A percentile compares a stretch with the other conserved stretches of the same genome.
phyloP scores from a whole-genome alignment of 306 rosid genomes.

The Betula pendula region DNA sequence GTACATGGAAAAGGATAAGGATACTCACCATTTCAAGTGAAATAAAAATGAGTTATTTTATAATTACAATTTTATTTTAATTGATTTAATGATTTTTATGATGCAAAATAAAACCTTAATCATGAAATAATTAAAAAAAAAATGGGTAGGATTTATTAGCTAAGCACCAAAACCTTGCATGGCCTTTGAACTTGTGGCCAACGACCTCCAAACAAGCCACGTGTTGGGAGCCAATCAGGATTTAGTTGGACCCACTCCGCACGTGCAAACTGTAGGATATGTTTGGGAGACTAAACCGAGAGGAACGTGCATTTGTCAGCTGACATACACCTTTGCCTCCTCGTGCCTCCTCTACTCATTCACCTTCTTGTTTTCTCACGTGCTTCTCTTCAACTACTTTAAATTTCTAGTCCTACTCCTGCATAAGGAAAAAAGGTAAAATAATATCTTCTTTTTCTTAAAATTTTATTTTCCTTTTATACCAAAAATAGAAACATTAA shows the following conservation, averaged over 20 bases:
- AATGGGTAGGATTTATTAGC: no score
- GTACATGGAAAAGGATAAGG: no score
- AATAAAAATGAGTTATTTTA: no score
- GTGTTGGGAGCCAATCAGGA: conserved; percentile 1
- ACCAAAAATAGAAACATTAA: not conserved
- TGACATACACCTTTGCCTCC: not conserved
- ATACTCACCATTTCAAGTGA: no score
- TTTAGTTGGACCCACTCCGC: not conserved
- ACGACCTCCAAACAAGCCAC: conserved; percentile 1
- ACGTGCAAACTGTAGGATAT: not conserved
- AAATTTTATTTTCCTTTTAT: not conserved
- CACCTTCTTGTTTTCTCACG: not conserved
- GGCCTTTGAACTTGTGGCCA: not conserved
- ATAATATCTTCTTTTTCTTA: no score
- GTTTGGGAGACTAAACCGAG: not conserved
- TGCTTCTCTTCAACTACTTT: not conserved
- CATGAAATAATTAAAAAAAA: no score
- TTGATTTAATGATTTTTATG: no score
- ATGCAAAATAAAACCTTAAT: no score
- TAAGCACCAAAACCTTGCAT: no score
- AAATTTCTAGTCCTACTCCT: no score
- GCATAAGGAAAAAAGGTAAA: no score
- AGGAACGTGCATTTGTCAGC: conserved; percentile 6
- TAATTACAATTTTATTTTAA: no score
- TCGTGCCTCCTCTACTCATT: not conserved